Base-by-base conservation (phyloP, 129 eudicot genomes). In the Lonicera japonica region DNA sequence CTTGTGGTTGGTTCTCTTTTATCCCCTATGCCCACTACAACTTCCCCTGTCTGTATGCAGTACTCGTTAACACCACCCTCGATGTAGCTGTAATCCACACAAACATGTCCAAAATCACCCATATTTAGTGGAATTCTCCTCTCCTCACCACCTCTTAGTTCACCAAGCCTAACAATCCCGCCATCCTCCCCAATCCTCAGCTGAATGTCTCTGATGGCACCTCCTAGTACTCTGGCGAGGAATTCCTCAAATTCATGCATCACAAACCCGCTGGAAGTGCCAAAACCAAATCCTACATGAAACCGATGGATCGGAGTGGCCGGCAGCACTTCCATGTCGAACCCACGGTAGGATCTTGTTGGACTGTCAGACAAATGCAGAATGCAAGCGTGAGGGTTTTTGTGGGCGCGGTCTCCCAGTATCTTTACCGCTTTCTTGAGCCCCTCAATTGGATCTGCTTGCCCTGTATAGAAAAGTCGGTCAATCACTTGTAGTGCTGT, bases 181-280 rank as follows among this genome's bases (percentile, higher is more conserved):
- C 73, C 68, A 16, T 83, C 82, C 20, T 83, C 83, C 53, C 72
- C 73, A 4, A 90, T 77, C 74, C 95, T 79, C 73, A 90, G 39
- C 74, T 82, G 79, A 55, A 85, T 60, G 21, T 90, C 94, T 57
- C 75, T 73, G 50, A 87, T 69, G 22, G 72, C 81, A 48, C 94
- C 97, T 29, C 95, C 97, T 7, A 90, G 58, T 11, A 85, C 79
- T 13, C 89, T 60, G 25, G 70, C 85, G 14, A 90, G 71, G 67
- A 90, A 86, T 65, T 79, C 89, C 69, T 86, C 97, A 22, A 90
- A 84, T 20, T 84, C 94, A 56, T 86, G 92, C 92, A 86, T 83
- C 70, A 79, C 74, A 18, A 88, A 79, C 70, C 94, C 94, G 15
- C 70, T 78, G 0, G 80, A 87, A 25, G 77, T 64, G 58, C 86